These are phyloP conservation scores for Globisporangium apiculatum DNA, from an alignment of 352 stramenopile genomes.

Conservation along the genomic window DNA sequence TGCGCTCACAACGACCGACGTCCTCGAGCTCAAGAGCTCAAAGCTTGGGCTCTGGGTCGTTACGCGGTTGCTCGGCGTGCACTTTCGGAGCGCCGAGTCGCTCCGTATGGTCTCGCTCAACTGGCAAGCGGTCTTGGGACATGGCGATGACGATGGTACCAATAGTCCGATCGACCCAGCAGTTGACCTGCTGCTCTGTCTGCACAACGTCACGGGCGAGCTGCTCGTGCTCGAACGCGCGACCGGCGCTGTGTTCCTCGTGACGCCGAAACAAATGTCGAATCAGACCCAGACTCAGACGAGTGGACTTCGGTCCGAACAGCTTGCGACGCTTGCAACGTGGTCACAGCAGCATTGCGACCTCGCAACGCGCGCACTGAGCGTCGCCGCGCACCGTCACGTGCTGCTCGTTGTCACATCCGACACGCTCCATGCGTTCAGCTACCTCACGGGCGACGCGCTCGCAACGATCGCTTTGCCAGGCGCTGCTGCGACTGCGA, in stretches of 20 bases:
- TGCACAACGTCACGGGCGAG: conserved; percentile 76
- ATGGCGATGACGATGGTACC: background rate
- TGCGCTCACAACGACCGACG: conserved; percentile 22
- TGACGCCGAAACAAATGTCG: conserved; percentile 18
- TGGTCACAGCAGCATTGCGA: conserved; percentile 10
- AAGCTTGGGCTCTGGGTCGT: conserved; percentile 69
- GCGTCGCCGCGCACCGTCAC: conserved; percentile 37
- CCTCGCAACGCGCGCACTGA: conserved; percentile 6
- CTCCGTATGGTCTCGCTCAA: conserved; percentile 28
- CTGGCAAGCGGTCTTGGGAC: conserved; percentile 22
- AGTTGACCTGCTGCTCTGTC: conserved; percentile 22
- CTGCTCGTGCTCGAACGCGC: conserved; percentile 39
- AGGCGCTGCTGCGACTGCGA: background rate
- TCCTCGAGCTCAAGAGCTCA: conserved; percentile 41
- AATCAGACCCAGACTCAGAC: background rate
- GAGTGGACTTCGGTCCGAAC: conserved; percentile 9
- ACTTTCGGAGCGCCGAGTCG: conserved; percentile 48
- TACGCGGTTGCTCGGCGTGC: conserved; percentile 36
- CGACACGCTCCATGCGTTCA: conserved; percentile 34
- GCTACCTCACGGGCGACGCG: conserved; percentile 36
- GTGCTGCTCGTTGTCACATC: conserved; percentile 22
- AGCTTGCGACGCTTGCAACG: conserved; percentile 18
- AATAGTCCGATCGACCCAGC: background rate
- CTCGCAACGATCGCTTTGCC: conserved; percentile 36
- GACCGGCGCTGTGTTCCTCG: conserved; percentile 31